These are phyloP conservation scores for Apiotrichum montevideense DNA, from an alignment of 1,284 basidiomycete genomes.

Conservation along the genomic window DNA sequence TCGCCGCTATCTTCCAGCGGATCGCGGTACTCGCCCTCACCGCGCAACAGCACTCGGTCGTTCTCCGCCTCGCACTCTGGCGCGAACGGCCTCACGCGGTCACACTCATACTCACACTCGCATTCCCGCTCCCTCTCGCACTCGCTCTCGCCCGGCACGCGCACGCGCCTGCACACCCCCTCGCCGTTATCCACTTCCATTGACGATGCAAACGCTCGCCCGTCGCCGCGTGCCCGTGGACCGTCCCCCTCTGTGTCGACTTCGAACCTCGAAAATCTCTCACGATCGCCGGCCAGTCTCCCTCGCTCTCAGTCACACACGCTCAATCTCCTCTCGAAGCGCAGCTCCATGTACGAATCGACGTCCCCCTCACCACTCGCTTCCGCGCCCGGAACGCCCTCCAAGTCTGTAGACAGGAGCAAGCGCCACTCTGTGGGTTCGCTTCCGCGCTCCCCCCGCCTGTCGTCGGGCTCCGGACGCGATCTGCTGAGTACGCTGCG, in stretches of 20 bases:
- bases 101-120: background rate
- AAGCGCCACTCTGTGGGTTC: background rate
- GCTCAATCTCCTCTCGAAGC: background rate
- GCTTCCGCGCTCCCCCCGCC: background rate
- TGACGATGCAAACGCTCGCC: background rate
- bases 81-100: background rate
- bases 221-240: too few species aligned
- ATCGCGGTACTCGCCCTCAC: background rate
- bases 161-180: too few species aligned
- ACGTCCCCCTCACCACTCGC: background rate
- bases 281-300: background rate
- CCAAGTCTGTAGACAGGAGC: background rate
- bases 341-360: background rate
- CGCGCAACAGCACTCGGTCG: background rate
- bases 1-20: background rate
- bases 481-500: background rate
- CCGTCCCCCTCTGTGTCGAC: too few species aligned
- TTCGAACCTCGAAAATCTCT: background rate
- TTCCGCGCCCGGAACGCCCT: background rate
- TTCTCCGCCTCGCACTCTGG: background rate
- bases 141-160: background rate
- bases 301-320: background rate
- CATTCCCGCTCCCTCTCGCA: background rate
- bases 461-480: too few species aligned
- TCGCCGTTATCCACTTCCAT: background rate